phyloP scores from a whole-genome alignment of 2,329 filamentous ascomycete species.

The Aspergillus aculeatinus region DNA sequence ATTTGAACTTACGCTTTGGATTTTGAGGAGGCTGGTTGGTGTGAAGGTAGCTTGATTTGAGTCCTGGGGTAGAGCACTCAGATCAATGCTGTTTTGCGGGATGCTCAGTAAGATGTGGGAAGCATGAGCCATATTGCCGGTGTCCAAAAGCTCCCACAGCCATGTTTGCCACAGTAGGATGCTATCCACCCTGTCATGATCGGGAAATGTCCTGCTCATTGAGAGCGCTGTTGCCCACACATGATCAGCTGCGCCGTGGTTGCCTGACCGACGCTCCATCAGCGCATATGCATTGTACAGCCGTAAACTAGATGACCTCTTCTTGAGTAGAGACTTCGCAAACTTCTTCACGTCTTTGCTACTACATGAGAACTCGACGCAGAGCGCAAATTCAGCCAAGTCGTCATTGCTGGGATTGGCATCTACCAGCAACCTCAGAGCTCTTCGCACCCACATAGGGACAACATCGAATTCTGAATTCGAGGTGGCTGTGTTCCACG shows the following conservation, averaged over 20 bases:
- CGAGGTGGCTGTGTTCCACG: slow-evolving; percentile 29
- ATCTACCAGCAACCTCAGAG: slow-evolving; percentile 59
- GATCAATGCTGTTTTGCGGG: slow-evolving; percentile 35
- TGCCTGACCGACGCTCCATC: slow-evolving; percentile 63
- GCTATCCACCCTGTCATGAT: slow-evolving; percentile 35
- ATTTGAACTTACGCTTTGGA: slow-evolving; percentile 37
- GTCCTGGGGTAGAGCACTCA: slow-evolving; percentile 26
- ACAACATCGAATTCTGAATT: slow-evolving; percentile 37
- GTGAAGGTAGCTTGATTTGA: slow-evolving; percentile 22
- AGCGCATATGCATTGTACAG: slow-evolving; percentile 80
- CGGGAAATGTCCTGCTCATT: slow-evolving; percentile 49
- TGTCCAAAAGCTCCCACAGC: slow-evolving; percentile 65
- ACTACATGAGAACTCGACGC: slow-evolving; percentile 61
- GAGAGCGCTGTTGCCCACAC: slow-evolving; percentile 68
- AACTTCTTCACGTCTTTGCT: slow-evolving; percentile 61
- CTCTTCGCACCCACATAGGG: slow-evolving; percentile 51
- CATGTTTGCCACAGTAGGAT: slow-evolving; percentile 60
- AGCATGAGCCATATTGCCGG: slow-evolving; percentile 37
- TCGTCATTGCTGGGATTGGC: slow-evolving; percentile 45
- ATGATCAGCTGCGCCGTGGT: slow-evolving; percentile 58
- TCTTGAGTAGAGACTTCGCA: slow-evolving; percentile 72
- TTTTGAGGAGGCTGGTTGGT: slow-evolving; percentile 38
- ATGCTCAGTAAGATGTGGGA: slow-evolving; percentile 43
- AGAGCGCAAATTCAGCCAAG: slow-evolving; percentile 69
- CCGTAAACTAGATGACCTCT: slow-evolving; percentile 59